A percentile compares a stretch with the other conserved stretches of the same genome.
Evolutionary conservation across 331 rosid species (phyloP).

Genomic region (Pyracantha coccinea): DNA sequence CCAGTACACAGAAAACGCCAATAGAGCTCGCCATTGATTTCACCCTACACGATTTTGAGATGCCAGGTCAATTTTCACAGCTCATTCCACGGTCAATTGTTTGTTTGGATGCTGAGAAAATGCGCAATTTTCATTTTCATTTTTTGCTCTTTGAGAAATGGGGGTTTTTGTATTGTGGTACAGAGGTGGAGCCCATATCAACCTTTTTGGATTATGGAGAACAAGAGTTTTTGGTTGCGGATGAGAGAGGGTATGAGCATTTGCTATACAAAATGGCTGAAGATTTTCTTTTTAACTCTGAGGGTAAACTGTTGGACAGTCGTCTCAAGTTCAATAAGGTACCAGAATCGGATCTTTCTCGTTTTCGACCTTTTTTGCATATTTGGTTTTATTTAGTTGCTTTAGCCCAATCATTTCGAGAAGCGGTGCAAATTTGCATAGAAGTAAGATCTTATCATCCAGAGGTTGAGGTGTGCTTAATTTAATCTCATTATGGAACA

Average conservation of each 20-base stretch:
- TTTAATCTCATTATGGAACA: no score
- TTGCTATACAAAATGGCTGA: constrained; percentile 78
- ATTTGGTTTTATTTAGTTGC: no score
- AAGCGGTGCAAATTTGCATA: no score
- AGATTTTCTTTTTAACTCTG: constrained; percentile 64
- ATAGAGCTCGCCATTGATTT: constrained; percentile 87
- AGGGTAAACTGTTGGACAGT: constrained; percentile 66
- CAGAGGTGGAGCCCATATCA: constrained; percentile 95
- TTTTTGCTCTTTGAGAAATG: neutral
- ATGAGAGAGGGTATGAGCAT: constrained; percentile 81
- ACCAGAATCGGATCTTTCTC: constrained; percentile 1
- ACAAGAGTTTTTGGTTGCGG: constrained; percentile 82
- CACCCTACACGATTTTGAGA: constrained; percentile 89
- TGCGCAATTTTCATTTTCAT: neutral
- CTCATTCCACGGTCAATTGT: neutral
- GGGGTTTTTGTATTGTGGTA: neutral
- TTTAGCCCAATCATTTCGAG: no score
- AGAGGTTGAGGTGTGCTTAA: no score
- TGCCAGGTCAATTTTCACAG: constrained; percentile 63
- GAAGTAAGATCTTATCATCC: no score
- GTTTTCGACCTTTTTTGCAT: neutral
- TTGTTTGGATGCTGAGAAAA: constrained; percentile 9
- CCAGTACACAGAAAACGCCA: constrained; percentile 62
- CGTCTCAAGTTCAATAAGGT: constrained; percentile 94
- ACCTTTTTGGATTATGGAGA: constrained; percentile 77